These are phyloP conservation scores for Aurantiochytrium sp. DNA, from an alignment of 108 stramenopile species.

Conservation along the genomic window DNA sequence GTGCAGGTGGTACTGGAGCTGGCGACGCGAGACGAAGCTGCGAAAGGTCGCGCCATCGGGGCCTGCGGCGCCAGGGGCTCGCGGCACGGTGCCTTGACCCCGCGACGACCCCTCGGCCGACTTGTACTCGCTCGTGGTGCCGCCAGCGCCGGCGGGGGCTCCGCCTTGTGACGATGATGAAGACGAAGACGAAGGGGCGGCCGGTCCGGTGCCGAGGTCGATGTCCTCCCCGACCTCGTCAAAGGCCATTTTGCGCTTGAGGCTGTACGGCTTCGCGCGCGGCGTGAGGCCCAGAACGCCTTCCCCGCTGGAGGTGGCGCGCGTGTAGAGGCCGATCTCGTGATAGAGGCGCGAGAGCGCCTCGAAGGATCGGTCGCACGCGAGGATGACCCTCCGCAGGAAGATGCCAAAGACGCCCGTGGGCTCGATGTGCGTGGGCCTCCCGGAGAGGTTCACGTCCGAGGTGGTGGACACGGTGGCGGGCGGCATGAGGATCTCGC, in stretches of 20 bases:
- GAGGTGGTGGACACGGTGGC: not conserved
- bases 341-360: not conserved
- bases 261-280: not conserved
- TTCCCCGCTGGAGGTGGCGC: not conserved
- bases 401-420: constrained; percentile 15
- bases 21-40: constrained; percentile 35
- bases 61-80: not conserved
- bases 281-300: not conserved
- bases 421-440: not conserved
- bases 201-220: too few species aligned
- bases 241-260: not conserved
- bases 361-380: not conserved
- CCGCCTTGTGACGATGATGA: too few species aligned
- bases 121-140: too few species aligned
- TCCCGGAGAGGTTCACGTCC: not conserved
- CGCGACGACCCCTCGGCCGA: too few species aligned
- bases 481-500: not conserved
- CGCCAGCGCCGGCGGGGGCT: too few species aligned
- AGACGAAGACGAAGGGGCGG: too few species aligned
- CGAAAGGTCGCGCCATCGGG: not conserved
- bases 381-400: not conserved
- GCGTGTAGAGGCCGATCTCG: not conserved
- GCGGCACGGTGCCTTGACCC: too few species aligned
- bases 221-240: not conserved
- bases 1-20: constrained; percentile 45